Evolutionary conservation across 495 filamentous ascomycete genomes (phyloP).

Genomic region (Tuber aestivum): DNA sequence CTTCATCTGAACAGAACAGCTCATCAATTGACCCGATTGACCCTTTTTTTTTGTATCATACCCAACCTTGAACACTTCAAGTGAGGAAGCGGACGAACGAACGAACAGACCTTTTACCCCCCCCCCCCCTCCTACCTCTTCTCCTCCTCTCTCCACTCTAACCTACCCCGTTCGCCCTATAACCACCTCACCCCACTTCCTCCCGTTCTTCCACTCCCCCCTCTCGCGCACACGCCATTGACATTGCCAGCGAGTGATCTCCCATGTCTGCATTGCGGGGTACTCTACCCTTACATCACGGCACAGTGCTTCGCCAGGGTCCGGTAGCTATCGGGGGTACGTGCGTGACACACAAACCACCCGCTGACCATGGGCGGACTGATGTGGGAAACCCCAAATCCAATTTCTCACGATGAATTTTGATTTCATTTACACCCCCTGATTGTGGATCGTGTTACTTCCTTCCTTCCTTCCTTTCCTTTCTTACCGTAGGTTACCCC

Average conservation of each 20-base stretch:
- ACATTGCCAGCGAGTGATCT: neutral
- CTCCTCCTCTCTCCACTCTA: neutral
- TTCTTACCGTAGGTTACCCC: neutral
- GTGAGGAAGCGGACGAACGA: neutral
- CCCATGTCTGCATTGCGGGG: neutral
- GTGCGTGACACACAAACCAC: neutral
- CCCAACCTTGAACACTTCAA: neutral
- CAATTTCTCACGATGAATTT: neutral
- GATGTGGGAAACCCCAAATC: neutral
- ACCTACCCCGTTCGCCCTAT: neutral
- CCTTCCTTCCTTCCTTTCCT: neutral
- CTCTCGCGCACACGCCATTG: neutral
- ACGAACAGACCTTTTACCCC: neutral
- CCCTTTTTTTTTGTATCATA: neutral
- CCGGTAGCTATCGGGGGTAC: neutral
- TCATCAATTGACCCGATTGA: conserved; percentile 4
- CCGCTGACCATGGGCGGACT: neutral
- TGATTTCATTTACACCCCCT: neutral
- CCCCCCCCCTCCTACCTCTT: neutral
- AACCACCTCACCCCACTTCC: neutral
- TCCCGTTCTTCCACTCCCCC: neutral
- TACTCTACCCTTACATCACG: neutral
- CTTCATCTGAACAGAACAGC: neutral
- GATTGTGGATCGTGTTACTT: neutral
- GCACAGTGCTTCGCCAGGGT: neutral